Evolutionary conservation across 202 grass and related monocot genomes (phyloP), one percentile per base, ranked within the genome.

Genomic region (Zoysia matrella): DNA sequence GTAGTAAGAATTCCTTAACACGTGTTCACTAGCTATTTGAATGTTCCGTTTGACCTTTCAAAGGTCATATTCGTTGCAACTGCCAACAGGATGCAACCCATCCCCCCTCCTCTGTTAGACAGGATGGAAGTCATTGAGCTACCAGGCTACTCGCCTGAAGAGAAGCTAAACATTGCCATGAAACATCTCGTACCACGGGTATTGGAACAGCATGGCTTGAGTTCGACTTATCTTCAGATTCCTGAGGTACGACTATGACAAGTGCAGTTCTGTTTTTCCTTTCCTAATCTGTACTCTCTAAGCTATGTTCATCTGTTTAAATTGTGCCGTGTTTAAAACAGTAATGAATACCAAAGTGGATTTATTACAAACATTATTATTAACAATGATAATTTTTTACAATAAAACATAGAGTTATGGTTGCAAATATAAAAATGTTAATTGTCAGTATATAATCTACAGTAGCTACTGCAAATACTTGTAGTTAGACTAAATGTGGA

Each of bases 111-210:
- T 72, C 79, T 99, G 57, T 88, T 99, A 78, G 96, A 99, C 80
- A 90, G 96, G 48, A 99, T 99, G 96, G 96, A 99, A 84, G 81
- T 99, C 48, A 99, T 99, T 76, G 96, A 99, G 78, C 83, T 99
- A 72, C 96, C 93, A 87, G 96, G 96, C 18, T 99, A 99, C 83
- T 94, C 96, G 7, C 96, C 91, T 56, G 96, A 99, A 82, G 96
- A 99, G 72, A 99, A 99, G 77, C 83, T 99, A 73, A 94, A 96
- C 81, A 99, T 99, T 90, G 93, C 93, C 9, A 90, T 92, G 87
- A 96, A 96, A 68, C 96, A 99, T 99, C 96, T 99, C 67, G 83
- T 99, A 85, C 96, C 96, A 76, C 87, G 96, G 82, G 96, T 99
- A 53, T 78, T 99, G 75, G 93, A 96, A 60, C 96, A 96, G 75